Conservation (phyloP, 345 rosid genomes). For the Brassica carinata region DNA sequence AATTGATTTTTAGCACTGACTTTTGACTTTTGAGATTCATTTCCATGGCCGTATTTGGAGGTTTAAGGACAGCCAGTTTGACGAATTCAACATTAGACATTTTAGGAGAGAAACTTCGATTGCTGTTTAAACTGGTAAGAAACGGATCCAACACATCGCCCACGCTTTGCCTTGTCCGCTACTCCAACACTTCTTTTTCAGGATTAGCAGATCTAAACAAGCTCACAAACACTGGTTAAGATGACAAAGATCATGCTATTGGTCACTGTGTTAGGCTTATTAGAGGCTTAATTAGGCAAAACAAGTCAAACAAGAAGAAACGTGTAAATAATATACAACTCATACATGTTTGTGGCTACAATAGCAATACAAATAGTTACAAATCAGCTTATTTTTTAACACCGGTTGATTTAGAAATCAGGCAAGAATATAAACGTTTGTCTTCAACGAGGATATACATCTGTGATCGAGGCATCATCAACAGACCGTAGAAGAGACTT, state of each 20-base stretch:
- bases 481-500: not conserved
- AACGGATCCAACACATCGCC: not conserved
- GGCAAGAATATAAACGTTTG: not conserved
- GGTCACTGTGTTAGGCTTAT: not conserved
- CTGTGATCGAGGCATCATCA: not conserved
- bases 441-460: not conserved
- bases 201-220: not conserved
- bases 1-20: not conserved
- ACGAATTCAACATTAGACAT: not conserved
- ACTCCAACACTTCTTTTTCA: constrained; percentile 8
- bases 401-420: not conserved
- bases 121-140: not conserved
- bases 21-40: not conserved
- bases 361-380: not conserved
- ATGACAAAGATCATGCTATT: not conserved
- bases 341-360: not conserved
- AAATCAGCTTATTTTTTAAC: not conserved
- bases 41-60: not conserved
- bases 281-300: not conserved
- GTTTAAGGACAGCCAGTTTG: not conserved
- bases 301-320: not conserved
- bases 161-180: constrained; percentile 12
- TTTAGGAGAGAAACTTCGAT: not conserved
- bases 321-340: not conserved
- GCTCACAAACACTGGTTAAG: not conserved